These are phyloP conservation scores for Tetrapisispora arboricola DNA, from an alignment of 805 yeast species.

Conservation along the genomic window DNA sequence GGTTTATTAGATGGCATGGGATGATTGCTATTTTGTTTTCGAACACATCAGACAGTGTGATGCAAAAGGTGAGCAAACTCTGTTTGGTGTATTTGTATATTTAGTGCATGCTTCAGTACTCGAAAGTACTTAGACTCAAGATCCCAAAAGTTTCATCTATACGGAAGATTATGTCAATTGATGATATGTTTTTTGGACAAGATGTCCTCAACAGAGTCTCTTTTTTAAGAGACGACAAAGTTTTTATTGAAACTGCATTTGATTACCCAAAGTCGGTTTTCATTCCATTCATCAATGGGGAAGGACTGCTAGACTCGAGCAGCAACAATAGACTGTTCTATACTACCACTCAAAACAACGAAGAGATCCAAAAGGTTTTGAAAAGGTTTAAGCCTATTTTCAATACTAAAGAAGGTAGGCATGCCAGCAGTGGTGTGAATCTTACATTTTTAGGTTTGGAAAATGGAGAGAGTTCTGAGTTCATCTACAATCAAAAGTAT, in stretches of 20 bases:
- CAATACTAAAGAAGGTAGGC: constrained; percentile 11
- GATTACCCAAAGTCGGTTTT: constrained; percentile 34
- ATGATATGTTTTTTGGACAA: constrained; percentile 32
- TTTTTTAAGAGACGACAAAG: constrained; percentile 42
- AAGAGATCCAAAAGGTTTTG: neutral
- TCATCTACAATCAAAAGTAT: constrained; percentile 31
- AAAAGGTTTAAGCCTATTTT: neutral
- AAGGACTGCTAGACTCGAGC: constrained; percentile 16
- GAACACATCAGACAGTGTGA: no score
- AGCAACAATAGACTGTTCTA: constrained; percentile 5
- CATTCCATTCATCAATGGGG: constrained; percentile 27
- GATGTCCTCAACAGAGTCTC: constrained; percentile 47
- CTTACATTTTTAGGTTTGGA: constrained; percentile 20
- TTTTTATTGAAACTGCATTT: constrained; percentile 36
- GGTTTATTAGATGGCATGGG: no score
- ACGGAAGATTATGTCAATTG: neutral
- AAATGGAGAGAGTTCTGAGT: neutral
- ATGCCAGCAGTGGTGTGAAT: constrained; percentile 11
- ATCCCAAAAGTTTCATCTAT: neutral
- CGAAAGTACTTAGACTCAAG: neutral
- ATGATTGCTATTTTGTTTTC: no score
- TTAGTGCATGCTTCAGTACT: neutral
- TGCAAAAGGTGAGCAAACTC: no score
- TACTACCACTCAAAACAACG: constrained; percentile 4
- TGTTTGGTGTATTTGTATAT: no score